Conservation (phyloP, 139 green algal genomes). For the Chlorella ohadii region DNA sequence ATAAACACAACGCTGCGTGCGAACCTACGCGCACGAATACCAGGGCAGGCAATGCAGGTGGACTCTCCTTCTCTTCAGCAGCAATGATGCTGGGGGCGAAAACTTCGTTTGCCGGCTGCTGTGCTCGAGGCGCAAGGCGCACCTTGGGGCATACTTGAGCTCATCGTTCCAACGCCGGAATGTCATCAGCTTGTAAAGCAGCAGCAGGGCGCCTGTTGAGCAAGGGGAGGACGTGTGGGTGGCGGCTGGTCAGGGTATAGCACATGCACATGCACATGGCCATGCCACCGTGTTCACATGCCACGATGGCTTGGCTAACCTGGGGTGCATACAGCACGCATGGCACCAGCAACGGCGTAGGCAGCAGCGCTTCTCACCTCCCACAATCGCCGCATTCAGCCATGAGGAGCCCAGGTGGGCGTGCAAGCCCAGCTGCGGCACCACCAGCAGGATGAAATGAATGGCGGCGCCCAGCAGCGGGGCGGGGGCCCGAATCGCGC, state of each 20-base stretch:
- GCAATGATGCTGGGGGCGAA: background rate
- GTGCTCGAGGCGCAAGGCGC: background rate
- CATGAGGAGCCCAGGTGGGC: conserved; percentile 15
- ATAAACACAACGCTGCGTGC: conserved; percentile 56
- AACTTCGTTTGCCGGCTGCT: background rate
- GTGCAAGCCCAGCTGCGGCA: conserved; percentile 27
- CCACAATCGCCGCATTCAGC: conserved; percentile 1
- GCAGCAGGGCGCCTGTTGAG: conserved; percentile 39
- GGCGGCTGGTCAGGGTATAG: no score
- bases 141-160: conserved; percentile 43
- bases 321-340: no score
- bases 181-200: conserved; percentile 47
- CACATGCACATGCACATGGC: no score
- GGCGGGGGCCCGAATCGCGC: no score
- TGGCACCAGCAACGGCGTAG: no score
- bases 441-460: conserved; percentile 11
- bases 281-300: no score
- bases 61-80: no score
- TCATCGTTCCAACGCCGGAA: conserved; percentile 77
- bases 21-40: conserved; percentile 43
- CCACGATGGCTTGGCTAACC: no score
- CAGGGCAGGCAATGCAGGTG: no score
- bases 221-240: no score
- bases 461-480: no score
- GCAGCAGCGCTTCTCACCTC: no score